Base-by-base conservation (phyloP, 1,284 basidiomycete genomes). In the Sanguinoderma infundibulare region DNA sequence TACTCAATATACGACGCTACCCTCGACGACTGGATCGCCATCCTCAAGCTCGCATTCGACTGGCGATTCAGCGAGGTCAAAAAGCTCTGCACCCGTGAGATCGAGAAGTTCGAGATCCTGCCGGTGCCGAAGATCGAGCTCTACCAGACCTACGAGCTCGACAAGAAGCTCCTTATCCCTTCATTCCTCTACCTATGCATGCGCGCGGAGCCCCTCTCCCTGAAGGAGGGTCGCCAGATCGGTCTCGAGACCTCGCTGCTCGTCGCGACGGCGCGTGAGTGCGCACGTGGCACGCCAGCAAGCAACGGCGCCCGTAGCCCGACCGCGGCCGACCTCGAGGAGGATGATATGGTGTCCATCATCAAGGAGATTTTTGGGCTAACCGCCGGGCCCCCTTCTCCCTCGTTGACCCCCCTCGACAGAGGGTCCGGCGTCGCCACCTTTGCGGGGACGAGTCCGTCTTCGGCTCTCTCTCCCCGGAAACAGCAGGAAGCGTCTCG, bases 31-130 rank as follows among this genome's bases (percentile, higher is more conserved):
- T 91, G 90, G 90, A 76, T 79, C 0, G 75, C 76, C 0, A 86
- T 91, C 54, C 76, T 91, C 1, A 76, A 74, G 15, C 84, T 91
- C 0, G 79, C 90, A 0, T 78, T 82, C 36, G 73, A 77, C 26
- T 91, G 89, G 89, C 59, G 71, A 0, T 91, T 91, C 72, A 62
- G 69, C 1, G 84, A 87, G 55, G 82, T 91, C 10, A 83, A 86
- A 60, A 72, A 73, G 5, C 82, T 91, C 2, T 83, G 83, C 0
- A 74, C 87, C 4, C 82, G 85, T 10, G 84, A 90, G 61, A 81
- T 91, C 1, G 86, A 91, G 67, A 82, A 79, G 68, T 74, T 85
- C 6, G 75, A 79, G 40, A 81, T 90, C 53, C 79, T 83, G 20
- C 85, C 88, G 0, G 81, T 91, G 46, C 79, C 82, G 46, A 81